Percentiles rank a stretch among this genome's conserved stretches.
phyloP scores from a whole-genome alignment of 371 early-diverging fungal species.

The Lichtheimia ornata region DNA sequence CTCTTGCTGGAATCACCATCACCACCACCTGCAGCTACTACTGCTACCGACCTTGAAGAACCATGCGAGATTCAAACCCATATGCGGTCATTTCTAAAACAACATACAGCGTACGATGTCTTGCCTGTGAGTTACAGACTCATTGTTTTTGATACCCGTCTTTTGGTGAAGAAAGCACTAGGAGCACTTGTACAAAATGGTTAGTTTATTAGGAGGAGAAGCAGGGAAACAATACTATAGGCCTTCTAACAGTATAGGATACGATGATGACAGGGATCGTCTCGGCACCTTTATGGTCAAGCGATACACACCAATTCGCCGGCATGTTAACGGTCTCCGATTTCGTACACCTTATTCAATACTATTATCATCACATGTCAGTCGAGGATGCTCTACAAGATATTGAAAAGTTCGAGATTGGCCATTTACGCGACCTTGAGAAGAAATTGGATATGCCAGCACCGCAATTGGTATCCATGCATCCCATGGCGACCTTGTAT shows the following conservation, averaged over 20 bases:
- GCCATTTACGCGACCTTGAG: conserved; percentile 68
- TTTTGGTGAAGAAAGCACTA: conserved; percentile 91
- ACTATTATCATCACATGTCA: conserved; percentile 82
- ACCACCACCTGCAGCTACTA: background rate
- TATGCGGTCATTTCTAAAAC: conserved; percentile 70
- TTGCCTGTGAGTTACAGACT: conserved; percentile 88
- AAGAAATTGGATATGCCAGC: conserved; percentile 57
- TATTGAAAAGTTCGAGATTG: conserved; percentile 81
- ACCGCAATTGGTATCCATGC: conserved; percentile 65
- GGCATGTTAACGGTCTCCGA: conserved; percentile 95
- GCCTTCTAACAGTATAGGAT: too few species aligned
- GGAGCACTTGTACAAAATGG: conserved; percentile 92
- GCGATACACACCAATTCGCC: conserved; percentile 72
- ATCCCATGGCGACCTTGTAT: conserved; percentile 84
- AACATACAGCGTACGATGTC: conserved; percentile 86
- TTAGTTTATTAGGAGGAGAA: too few species aligned
- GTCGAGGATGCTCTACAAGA: conserved; percentile 81
- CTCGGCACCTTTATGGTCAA: conserved; percentile 92
- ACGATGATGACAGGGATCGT: conserved; percentile 93
- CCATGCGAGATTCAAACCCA: conserved; percentile 44
- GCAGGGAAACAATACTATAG: too few species aligned
- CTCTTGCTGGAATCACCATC: background rate
- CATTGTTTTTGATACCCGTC: conserved; percentile 87
- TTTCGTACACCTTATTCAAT: conserved; percentile 89
- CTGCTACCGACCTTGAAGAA: background rate